These are phyloP conservation scores for Danielia reshetovae DNA, from an alignment of 805 yeast species.

Conservation along the genomic window DNA sequence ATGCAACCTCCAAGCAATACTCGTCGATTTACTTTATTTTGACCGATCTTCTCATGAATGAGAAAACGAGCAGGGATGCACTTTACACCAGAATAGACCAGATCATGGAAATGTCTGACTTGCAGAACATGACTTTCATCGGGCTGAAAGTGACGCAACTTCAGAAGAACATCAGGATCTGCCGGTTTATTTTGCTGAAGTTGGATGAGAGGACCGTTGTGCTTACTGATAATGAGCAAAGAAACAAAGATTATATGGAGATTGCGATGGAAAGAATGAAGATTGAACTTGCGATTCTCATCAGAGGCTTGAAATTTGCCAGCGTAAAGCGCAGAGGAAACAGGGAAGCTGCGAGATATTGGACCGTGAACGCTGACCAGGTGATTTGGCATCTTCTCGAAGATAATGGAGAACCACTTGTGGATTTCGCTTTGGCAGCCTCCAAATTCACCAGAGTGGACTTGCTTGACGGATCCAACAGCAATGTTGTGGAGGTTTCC, in stretches of 20 bases:
- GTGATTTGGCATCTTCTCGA: slow-evolving; percentile 68
- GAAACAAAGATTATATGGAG: slow-evolving; percentile 22
- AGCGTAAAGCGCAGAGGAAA: slow-evolving; percentile 12
- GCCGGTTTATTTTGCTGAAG: slow-evolving; percentile 34
- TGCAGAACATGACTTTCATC: slow-evolving; percentile 32
- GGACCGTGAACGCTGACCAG: slow-evolving; percentile 48
- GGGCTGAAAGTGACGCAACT: slow-evolving; percentile 26
- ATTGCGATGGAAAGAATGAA: slow-evolving; percentile 30
- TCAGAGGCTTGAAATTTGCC: slow-evolving; percentile 26
- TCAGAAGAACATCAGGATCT: slow-evolving; percentile 28
- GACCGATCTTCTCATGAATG: slow-evolving; percentile 32
- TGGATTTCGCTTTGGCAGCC: slow-evolving; percentile 64
- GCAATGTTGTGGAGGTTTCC: slow-evolving; percentile 54
- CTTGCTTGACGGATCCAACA: slow-evolving; percentile 61
- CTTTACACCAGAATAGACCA: slow-evolving; percentile 39
- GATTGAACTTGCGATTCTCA: slow-evolving; percentile 32
- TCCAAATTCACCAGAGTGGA: slow-evolving; percentile 61
- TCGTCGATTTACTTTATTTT: slow-evolving; percentile 31
- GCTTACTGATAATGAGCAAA: slow-evolving; percentile 18
- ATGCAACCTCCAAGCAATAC: slow-evolving; percentile 37
- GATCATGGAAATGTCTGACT: slow-evolving; percentile 33
- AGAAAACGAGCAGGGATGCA: slow-evolving; percentile 23
- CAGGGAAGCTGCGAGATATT: slow-evolving; percentile 9
- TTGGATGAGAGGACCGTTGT: slow-evolving; percentile 31
- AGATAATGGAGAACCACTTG: slow-evolving; percentile 55